These are phyloP conservation scores for Niebla homalea DNA, from an alignment of 495 filamentous ascomycete species.

Conservation along the genomic window DNA sequence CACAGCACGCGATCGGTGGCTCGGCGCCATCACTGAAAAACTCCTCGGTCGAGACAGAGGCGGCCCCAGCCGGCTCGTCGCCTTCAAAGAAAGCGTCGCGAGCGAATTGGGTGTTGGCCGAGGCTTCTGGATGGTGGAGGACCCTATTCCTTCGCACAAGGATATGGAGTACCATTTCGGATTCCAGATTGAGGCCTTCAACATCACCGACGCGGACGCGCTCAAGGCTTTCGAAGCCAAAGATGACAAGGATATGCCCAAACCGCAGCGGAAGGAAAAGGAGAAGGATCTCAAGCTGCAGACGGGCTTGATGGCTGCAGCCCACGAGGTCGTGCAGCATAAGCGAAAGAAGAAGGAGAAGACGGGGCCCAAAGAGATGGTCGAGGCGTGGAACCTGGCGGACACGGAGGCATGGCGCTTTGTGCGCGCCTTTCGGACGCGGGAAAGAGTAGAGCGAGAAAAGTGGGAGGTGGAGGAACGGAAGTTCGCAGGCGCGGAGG, in stretches of 20 bases:
- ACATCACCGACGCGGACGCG: constrained; percentile 13
- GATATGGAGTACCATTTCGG: constrained; percentile 82
- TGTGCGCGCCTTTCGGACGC: constrained; percentile 54
- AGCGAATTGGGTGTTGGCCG: constrained; percentile 41
- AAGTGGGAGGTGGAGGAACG: constrained; percentile 63
- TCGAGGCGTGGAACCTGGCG: constrained; percentile 87
- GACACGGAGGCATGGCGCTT: constrained; percentile 93
- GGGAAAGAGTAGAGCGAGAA: constrained; percentile 43
- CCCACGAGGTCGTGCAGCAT: constrained; percentile 38
- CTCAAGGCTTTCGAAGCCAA: not conserved
- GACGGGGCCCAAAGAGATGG: constrained; percentile 17
- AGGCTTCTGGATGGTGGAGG: constrained; percentile 72
- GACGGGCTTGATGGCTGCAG: constrained; percentile 47
- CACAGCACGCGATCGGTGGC: constrained; percentile 69
- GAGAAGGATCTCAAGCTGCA: constrained; percentile 37
- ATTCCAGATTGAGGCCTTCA: constrained; percentile 52
- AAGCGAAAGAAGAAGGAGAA: constrained; percentile 22
- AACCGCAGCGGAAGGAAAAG: constrained; percentile 24
- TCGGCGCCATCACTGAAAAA: constrained; percentile 56
- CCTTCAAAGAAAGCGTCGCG: constrained; percentile 74
- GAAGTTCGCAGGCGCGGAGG: constrained; percentile 40
- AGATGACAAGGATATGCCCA: not conserved
- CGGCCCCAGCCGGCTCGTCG: constrained; percentile 48
- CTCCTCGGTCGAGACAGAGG: constrained; percentile 47
- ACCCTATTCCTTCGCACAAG: constrained; percentile 36